Conservation (phyloP, 192 early-diverging fungal genomes). For the Coemansia biformis region DNA sequence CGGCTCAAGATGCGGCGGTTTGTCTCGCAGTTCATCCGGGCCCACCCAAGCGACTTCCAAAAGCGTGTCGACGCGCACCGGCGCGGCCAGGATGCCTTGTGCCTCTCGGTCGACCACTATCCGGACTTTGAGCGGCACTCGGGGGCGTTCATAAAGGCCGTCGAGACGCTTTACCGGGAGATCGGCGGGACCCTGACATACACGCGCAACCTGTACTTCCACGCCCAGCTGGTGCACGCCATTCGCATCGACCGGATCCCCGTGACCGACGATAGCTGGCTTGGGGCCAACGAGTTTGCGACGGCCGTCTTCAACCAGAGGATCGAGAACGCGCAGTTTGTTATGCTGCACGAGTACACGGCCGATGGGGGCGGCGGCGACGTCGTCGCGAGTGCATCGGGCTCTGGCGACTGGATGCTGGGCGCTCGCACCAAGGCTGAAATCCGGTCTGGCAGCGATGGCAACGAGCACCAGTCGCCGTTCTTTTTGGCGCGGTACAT, state of each 20-base stretch:
- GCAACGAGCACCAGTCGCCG: conserved; percentile 17
- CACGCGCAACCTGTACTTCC: conserved; percentile 41
- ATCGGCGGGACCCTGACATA: conserved; percentile 18
- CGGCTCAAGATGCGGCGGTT: conserved; percentile 28
- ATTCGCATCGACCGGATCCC: conserved; percentile 16
- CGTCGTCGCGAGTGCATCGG: not conserved
- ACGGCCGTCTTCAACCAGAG: conserved; percentile 34
- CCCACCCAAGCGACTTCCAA: conserved; percentile 32
- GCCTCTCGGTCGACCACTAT: conserved; percentile 26
- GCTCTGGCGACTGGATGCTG: conserved; percentile 2
- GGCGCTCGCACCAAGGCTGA: conserved; percentile 9
- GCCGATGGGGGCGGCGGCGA: not conserved
- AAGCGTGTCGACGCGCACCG: conserved; percentile 26
- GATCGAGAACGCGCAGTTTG: conserved; percentile 24
- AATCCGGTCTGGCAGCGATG: conserved; percentile 10
- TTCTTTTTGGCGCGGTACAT: conserved; percentile 28
- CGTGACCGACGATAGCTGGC: conserved; percentile 24
- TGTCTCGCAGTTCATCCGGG: conserved; percentile 21
- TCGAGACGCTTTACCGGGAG: conserved; percentile 22
- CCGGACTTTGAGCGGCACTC: conserved; percentile 19
- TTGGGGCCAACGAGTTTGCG: conserved; percentile 39
- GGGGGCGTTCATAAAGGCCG: conserved; percentile 22
- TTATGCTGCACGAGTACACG: conserved; percentile 32
- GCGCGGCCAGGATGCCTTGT: conserved; percentile 25
- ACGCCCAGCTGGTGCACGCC: conserved; percentile 22